Evolutionary conservation across 495 filamentous ascomycete species (phyloP), one percentile per base, ranked within the genome.

Genomic region (Lasiosphaeria hispida): DNA sequence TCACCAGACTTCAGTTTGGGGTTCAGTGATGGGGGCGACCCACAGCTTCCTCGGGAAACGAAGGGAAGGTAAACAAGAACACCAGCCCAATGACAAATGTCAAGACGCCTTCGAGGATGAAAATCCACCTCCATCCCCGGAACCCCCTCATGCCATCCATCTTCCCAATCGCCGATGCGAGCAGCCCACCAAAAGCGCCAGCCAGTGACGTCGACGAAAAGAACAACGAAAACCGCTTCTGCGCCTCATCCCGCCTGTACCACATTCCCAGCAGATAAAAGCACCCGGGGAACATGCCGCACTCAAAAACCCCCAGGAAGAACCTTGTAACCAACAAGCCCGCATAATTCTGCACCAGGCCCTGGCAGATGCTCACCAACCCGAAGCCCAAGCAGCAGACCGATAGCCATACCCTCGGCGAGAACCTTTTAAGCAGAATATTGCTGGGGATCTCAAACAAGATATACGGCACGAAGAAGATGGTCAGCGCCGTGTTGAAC

Each of bases 381-480:
- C 92, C 92, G 62, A 96, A 97, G 23, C 81, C 69, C 63, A 93
- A 83, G 87, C 95, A 95, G 69, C 91, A 95, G 45, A 77, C 53
- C 0, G 87, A 83, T 41, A 94, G 69, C 92, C 92, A 97, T 45
- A 94, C 75, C 59, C 87, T 84, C 2, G 93, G 92, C 56, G 82
- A 87, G 58, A 96, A 76, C 58, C 83, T 84, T 71, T 95, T 96
- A 23, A 97, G 75, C 14, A 95, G 65, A 52, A 96, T 83, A 65
- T 97, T 97, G 48, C 88, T 91, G 2, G 93, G 94, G 49, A 97
- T 94, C 69, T 90, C 92, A 62, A 87, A 87, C 45, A 93, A 60
- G 60, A 96, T 81, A 68, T 96, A 97, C 0, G 93, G 92, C 0
- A 97, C 85, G 74, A 96, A 98, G 80, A 97, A 96, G 61, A 96